Evolutionary conservation across 1,284 basidiomycete genomes (phyloP), one percentile per base, ranked within the genome.

Genomic region (Schizophyllum amplum): DNA sequence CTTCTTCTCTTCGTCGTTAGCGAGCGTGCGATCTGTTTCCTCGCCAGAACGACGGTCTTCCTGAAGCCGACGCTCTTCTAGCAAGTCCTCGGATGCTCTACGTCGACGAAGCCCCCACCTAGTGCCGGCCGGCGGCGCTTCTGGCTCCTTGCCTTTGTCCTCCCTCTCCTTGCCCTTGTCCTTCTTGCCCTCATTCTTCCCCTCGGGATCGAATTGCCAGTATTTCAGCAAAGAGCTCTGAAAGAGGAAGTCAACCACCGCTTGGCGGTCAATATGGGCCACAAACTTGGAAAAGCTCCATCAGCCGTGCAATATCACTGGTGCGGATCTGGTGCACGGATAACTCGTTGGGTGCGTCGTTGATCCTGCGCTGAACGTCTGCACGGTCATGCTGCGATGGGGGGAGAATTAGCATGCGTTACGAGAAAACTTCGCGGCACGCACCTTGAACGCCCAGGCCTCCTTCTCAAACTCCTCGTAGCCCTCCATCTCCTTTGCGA

Each of bases 221-320:
- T 89, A 90, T 62, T 81, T 84, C 27, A 88, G 67, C 22, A 90
- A 77, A 4, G 86, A 83, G 64, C 79, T 86, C 83, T 87, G 53
- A 33, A 23, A 53, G 47, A 46, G n/a, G 42, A 58, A 47, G 58
- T 59, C 20, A 55, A 9, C 51, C 59, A 56, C 57, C 5, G 6
- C 6, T 49, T n/a, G 5, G 53, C 47, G 59, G 33, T 52, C 53
- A 47, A 11, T 55, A 47, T 50, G 50, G 57, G 24, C 60, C 42
- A 42, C 57, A 47, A 24, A 79, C 86, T 70, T 90, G 89, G 67
- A 92, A 90, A 1, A 91, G 70, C 65, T 92, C 90, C 84, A 92
- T 86, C 13, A 92, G 72, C n/a, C 87, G 78, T 3, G 90, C 87
- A 51, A 92, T 75, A 64, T 92, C 90, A 62, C 86, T 86, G 1